Conservation (phyloP, 306 rosid genomes). For the Mimosa bimucronata region DNA sequence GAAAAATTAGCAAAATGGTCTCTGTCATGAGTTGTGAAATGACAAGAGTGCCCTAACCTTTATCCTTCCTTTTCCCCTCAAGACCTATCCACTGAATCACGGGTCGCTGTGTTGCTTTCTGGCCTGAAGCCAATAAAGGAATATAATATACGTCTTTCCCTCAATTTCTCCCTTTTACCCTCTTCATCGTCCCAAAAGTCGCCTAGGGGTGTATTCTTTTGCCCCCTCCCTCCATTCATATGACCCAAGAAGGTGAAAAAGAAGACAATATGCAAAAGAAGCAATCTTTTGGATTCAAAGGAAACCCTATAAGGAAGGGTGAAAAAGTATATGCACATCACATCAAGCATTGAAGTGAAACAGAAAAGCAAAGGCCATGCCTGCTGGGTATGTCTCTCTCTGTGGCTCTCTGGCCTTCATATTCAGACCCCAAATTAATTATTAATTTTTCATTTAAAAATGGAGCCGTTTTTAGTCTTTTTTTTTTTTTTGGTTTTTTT, state of each 20-base stretch:
- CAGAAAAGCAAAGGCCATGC: not conserved
- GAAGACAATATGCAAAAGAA: slow-evolving; percentile 7
- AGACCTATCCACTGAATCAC: slow-evolving; percentile 20
- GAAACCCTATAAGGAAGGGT: slow-evolving; percentile 27
- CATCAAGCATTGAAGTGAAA: slow-evolving; percentile 14
- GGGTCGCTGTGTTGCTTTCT: not conserved
- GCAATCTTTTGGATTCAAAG: slow-evolving; percentile 26
- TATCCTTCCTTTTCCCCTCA: slow-evolving; percentile 18
- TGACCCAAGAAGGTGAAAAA: slow-evolving; percentile 35
- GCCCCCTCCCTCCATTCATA: slow-evolving; percentile 34
- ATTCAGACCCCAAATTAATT: not conserved
- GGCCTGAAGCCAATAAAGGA: slow-evolving; percentile 36
- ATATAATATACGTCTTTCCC: not conserved
- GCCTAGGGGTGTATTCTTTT: slow-evolving; percentile 33
- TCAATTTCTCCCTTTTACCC: slow-evolving; percentile 30
- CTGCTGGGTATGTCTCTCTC: not conserved
- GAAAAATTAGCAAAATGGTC: not conserved
- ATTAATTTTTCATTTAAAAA: not conserved
- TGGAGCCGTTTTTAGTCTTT: not conserved
- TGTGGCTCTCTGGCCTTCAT: not conserved
- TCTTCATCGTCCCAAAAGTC: slow-evolving; percentile 45
- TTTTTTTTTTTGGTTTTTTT: not conserved
- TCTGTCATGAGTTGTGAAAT: slow-evolving; percentile 6
- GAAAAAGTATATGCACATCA: slow-evolving; percentile 39
- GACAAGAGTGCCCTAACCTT: slow-evolving; percentile 33